Evolutionary conservation across 192 early-diverging fungal genomes (phyloP), one percentile per base, ranked within the genome.

Genomic region (Funneliformis geosporum): DNA sequence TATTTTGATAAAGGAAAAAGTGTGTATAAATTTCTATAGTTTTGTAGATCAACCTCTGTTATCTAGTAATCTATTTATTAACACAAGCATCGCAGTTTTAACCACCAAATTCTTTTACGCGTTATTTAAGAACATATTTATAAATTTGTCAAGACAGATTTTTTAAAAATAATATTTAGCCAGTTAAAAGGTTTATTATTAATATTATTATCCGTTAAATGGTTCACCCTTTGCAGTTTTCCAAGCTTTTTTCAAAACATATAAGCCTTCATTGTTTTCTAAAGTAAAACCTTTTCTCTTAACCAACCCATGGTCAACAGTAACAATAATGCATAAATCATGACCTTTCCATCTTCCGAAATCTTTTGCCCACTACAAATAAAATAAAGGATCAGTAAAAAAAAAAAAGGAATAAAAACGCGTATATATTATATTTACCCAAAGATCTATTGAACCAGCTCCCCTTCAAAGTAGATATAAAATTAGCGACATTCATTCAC

Each of bases 221-320:
- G 72, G 61, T 61, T 43, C 4, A 11, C 75, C 75, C n/a, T 46
- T 76, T 25, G 75, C 75, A 11, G 61, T 76, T 76, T 50, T 25
- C 75, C 75, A 76, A n/a, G 75, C 42, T 33, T 76, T 64, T 50
- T 76, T 76, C 9, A 76, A 38, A n/a, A 66, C 21, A 64, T 61
- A 23, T 16, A 76, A 42, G 18, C 75, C 75, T 9, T 65, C 60
- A 21, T 12, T 14, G 27, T 64, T 42, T 46, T 76, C 75, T 27
- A 76, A 43, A 25, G 75, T 76, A 60, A 76, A 76, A 25, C 75
- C 75, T 64, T 76, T 76, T 39, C 75, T 23, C 62, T 76, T 76
- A 21, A 76, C 75, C 25, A 21, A 44, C 61, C 61, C 75, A 62
- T 42, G 75, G 23, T 76, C 43, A 60, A 76, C 75, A 12, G 75